phyloP scores from a whole-genome alignment of 352 stramenopile genomes.

The Pythium graminicola region DNA sequence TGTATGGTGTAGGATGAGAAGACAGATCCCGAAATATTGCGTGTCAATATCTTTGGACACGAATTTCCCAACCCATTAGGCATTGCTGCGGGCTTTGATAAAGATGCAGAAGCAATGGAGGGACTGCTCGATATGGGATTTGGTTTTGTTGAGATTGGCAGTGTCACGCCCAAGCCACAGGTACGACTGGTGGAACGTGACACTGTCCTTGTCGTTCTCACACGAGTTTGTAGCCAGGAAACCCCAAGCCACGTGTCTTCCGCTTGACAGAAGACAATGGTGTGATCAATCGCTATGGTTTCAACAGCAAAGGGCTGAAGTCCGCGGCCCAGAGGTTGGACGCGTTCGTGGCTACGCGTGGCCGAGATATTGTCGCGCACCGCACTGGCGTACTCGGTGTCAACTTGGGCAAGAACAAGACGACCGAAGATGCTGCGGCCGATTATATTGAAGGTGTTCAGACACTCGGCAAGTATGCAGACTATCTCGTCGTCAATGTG shows the following conservation, averaged over 20 bases:
- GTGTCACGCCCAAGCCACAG: slow-evolving; percentile 92
- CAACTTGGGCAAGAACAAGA: slow-evolving; percentile 99
- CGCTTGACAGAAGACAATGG: slow-evolving; percentile 90
- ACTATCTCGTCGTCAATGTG: slow-evolving; percentile 98
- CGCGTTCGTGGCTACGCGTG: slow-evolving; percentile 41
- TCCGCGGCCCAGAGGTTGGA: slow-evolving; percentile 66
- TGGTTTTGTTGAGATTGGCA: slow-evolving; percentile 30
- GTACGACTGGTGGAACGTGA: slow-evolving; percentile 6
- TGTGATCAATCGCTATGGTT: slow-evolving; percentile 98
- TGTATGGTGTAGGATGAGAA: slow-evolving; percentile 16
- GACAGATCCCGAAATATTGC: slow-evolving; percentile 49
- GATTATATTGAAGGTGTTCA: slow-evolving; percentile 92
- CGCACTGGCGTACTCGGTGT: slow-evolving; percentile 88
- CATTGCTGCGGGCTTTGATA: slow-evolving; percentile 97
- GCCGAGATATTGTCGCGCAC: slow-evolving; percentile 27
- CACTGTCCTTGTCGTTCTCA: too few species aligned
- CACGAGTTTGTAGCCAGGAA: slow-evolving; percentile 84
- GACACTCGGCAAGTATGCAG: slow-evolving; percentile 88
- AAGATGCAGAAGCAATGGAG: slow-evolving; percentile 92
- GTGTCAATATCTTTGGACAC: slow-evolving; percentile 50
- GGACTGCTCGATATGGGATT: slow-evolving; percentile 79
- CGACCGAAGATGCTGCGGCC: slow-evolving; percentile 59
- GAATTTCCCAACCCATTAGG: slow-evolving; percentile 91
- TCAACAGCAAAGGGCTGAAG: slow-evolving; percentile 93
- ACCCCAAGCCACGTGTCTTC: slow-evolving; percentile 96